Evolutionary conservation across 2,329 filamentous ascomycete genomes (phyloP).

Genomic region (Pseudogymnoascus destructans): DNA sequence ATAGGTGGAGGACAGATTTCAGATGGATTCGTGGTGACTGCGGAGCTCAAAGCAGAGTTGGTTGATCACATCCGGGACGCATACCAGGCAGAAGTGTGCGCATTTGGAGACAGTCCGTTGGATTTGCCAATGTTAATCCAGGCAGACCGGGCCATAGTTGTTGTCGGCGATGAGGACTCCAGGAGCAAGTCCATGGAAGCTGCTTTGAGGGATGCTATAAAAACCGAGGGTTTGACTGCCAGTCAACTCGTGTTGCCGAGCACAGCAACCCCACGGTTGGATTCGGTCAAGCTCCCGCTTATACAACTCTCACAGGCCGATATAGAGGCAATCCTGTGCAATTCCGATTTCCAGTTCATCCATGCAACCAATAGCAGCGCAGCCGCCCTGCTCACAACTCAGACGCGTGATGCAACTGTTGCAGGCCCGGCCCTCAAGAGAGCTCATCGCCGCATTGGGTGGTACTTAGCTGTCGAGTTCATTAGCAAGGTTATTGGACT

Average conservation of each 20-base stretch:
- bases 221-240: slow-evolving; percentile 28
- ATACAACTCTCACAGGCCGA: slow-evolving; percentile 24
- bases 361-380: slow-evolving; percentile 34
- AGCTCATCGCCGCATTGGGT: slow-evolving; percentile 37
- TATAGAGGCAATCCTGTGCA: background rate
- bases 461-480: slow-evolving; percentile 39
- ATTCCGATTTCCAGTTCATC: slow-evolving; percentile 21
- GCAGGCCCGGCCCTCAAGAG: slow-evolving; percentile 34
- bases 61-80: slow-evolving; percentile 30
- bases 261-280: slow-evolving; percentile 30
- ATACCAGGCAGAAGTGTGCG: slow-evolving; percentile 33
- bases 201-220: slow-evolving; percentile 32
- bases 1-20: slow-evolving; percentile 38
- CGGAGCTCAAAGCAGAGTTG: slow-evolving; percentile 35
- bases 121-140: slow-evolving; percentile 43
- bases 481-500: slow-evolving; percentile 36
- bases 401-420: slow-evolving; percentile 37
- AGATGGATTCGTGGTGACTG: slow-evolving; percentile 38
- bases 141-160: slow-evolving; percentile 41
- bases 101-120: slow-evolving; percentile 46
- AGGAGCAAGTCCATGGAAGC: slow-evolving; percentile 42
- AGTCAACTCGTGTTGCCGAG: slow-evolving; percentile 36
- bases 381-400: slow-evolving; percentile 38
- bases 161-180: slow-evolving; percentile 35
- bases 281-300: slow-evolving; percentile 31